These are phyloP conservation scores for Ajuga reptans DNA, from an alignment of 305 asterid genomes.

Conservation along the genomic window DNA sequence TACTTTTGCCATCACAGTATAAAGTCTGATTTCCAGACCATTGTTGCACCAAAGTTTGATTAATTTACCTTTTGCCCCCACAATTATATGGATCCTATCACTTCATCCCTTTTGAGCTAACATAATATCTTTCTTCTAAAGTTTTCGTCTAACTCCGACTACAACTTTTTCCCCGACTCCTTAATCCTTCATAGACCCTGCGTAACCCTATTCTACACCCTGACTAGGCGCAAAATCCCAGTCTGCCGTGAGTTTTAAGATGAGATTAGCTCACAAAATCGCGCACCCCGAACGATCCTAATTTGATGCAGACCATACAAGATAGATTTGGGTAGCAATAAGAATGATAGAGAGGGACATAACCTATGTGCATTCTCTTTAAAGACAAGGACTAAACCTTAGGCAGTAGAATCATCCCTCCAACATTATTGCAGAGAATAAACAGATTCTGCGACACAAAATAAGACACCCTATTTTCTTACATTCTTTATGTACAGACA, in stretches of 20 bases:
- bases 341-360: constrained; percentile 42
- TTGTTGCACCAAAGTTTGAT: background rate
- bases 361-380: constrained; percentile 26
- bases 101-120: background rate
- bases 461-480: background rate
- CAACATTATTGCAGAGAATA: constrained; percentile 23
- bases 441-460: constrained; percentile 15
- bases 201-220: no score
- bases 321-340: constrained; percentile 22
- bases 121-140: no score
- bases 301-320: constrained; percentile 13
- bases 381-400: constrained; percentile 38
- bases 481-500: background rate
- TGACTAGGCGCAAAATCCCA: no score
- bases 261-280: background rate
- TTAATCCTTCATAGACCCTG: no score
- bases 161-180: no score
- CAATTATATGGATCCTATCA: background rate
- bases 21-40: background rate
- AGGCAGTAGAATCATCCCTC: background rate
- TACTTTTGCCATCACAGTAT: background rate
- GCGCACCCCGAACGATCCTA: background rate
- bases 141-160: no score
- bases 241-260: background rate
- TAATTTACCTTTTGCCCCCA: background rate